Percentiles rank a stretch among this genome's conserved stretches.
Conservation (phyloP, 1,139 yeast genomes). For the Hemisphaericaspora lyxosophila region DNA sequence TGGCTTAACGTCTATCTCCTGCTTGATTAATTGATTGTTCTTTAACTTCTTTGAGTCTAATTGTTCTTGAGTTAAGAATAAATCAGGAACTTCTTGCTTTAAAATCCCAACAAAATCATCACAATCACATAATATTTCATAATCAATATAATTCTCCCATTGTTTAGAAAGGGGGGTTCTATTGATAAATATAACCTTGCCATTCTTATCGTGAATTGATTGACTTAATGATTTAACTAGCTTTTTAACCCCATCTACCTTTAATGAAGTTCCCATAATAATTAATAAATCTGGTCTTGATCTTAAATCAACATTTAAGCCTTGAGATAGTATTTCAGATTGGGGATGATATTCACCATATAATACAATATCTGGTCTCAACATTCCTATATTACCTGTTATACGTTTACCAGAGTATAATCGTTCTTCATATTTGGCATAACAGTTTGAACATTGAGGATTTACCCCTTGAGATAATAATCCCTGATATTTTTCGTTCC, state of each 20-base stretch:
- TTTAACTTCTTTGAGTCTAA: conserved; percentile 44
- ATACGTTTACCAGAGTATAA: conserved; percentile 60
- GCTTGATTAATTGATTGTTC: conserved; percentile 13
- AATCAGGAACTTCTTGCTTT: conserved; percentile 52
- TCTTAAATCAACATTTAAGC: conserved; percentile 54
- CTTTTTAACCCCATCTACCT: conserved; percentile 70
- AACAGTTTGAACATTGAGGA: conserved; percentile 66
- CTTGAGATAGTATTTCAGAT: conserved; percentile 62
- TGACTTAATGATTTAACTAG: conserved; percentile 60
- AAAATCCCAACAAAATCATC: conserved; percentile 71
- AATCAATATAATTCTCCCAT: conserved; percentile 65
- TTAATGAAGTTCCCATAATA: conserved; percentile 75
- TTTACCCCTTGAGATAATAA: conserved; percentile 52
- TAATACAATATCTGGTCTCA: conserved; percentile 73
- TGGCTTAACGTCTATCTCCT: conserved; percentile 10
- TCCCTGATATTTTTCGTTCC: conserved; percentile 56
- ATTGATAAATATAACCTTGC: conserved; percentile 64
- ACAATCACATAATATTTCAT: conserved; percentile 76
- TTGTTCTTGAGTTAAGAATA: conserved; percentile 57
- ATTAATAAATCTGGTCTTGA: conserved; percentile 63
- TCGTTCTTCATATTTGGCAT: conserved; percentile 51
- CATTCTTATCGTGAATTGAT: conserved; percentile 58
- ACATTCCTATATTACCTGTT: conserved; percentile 57
- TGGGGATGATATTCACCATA: conserved; percentile 82
- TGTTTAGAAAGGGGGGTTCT: conserved; percentile 47